Base-by-base conservation (phyloP, 1,284 basidiomycete species). In the Grifola frondosa region DNA sequence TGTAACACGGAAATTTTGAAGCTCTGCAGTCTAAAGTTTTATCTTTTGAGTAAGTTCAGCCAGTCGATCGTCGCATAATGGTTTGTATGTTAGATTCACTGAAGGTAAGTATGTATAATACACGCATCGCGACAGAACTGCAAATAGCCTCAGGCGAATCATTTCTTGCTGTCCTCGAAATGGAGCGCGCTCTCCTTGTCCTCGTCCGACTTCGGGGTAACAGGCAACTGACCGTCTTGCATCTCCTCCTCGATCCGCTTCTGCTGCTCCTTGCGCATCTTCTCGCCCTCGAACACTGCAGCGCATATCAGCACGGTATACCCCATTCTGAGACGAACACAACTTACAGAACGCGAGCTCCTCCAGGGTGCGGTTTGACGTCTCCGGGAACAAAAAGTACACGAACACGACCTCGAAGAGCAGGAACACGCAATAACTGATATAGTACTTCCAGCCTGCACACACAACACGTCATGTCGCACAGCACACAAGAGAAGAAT, bases 341-440 rank as follows among this genome's bases (percentile, higher is more conserved):
- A 10, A 69, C 79, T 52, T 55, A 80, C 79, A 59, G 68, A 81
- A 81, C 2, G 78, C 68, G 12, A 82, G 62, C 55, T 81, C 80
- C 54, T 83, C 80, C 22, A 82, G 66, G 1, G 77, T 75, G 24
- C 71, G 70, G 13, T 73, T 66, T 1, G 75, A 67, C 0, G 70
- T 74, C 54, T 77, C 73, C 9, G 73, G 70, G 39, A 69, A 63
- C 48, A 75, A 71, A 49, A 77, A 66, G 57, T 75, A 82, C 42
- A 82, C 75, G 42, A 81, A 66, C 29, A 72, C 44, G 36, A 74
- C 64, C 47, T 81, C 79, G 48, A 81, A 74, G 0, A 71, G 50
- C 49, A 60, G 50, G 51, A 57, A 59, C 19, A 57, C 28, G 42
- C 47, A 54, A 29, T 57, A 62, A 37, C 58, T 59, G 49, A 64